Evolutionary conservation across 179 eudicot genomes (phyloP).

Genomic region (Amaranthus tricolor): DNA sequence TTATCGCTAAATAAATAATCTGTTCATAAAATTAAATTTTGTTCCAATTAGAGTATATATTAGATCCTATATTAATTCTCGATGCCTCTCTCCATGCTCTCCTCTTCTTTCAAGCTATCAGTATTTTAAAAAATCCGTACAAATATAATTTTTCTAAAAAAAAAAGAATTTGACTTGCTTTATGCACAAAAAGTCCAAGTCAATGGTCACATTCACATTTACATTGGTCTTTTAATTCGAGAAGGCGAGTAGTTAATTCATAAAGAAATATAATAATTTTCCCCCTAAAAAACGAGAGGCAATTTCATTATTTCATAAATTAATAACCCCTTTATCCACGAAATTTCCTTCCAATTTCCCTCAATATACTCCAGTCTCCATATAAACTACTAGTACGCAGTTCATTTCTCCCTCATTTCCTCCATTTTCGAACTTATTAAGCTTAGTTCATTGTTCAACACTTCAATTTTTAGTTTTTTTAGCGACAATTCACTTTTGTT

Average conservation of each 20-base stretch:
- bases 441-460: neutral
- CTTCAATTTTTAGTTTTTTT: too few relatives aligned
- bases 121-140: neutral
- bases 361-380: neutral
- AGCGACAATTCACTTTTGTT: too few relatives aligned
- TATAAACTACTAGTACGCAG: neutral
- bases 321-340: neutral
- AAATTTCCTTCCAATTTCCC: slow-evolving; percentile 20
- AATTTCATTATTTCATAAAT: too few relatives aligned
- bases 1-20: too few relatives aligned
- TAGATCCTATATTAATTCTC: too few relatives aligned
- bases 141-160: neutral
- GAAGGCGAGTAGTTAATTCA: too few relatives aligned
- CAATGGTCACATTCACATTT: neutral
- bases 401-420: neutral
- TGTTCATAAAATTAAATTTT: too few relatives aligned
- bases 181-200: neutral
- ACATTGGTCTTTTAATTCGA: too few relatives aligned
- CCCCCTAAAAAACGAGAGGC: too few relatives aligned
- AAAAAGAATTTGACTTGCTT: neutral
- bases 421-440: neutral
- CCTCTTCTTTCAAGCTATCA: neutral
- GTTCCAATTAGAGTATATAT: too few relatives aligned
- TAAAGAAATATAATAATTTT: too few relatives aligned
- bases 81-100: too few relatives aligned